Conservation (phyloP, 495 filamentous ascomycete genomes). For the Penicillium verhagenii region DNA sequence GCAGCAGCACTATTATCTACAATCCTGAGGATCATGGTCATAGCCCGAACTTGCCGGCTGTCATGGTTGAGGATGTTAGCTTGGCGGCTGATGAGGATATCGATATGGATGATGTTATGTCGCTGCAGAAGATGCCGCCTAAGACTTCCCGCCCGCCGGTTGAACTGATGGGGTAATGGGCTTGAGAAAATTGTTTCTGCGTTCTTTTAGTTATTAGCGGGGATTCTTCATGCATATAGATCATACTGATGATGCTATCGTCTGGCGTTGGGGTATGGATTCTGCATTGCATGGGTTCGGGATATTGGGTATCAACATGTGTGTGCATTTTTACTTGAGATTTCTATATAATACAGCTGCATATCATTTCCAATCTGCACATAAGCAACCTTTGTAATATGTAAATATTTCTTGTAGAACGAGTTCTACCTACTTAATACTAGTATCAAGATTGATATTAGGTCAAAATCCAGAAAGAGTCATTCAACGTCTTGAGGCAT, state of each 20-base stretch:
- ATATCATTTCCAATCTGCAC: background rate
- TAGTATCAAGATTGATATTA: too few relatives aligned
- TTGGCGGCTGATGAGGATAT: slow-evolving; percentile 48
- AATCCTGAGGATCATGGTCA: slow-evolving; percentile 71
- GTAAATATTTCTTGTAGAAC: too few relatives aligned
- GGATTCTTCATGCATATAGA: slow-evolving; percentile 12
- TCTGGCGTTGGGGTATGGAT: slow-evolving; percentile 6
- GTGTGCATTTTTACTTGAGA: background rate
- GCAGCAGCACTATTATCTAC: slow-evolving; percentile 71
- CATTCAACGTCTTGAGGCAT: too few relatives aligned
- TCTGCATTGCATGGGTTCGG: background rate
- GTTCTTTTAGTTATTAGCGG: slow-evolving; percentile 13
- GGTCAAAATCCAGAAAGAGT: too few relatives aligned
- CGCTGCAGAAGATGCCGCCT: slow-evolving; percentile 55
- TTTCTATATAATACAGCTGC: background rate
- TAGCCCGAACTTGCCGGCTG: slow-evolving; percentile 78
- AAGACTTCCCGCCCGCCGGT: slow-evolving; percentile 86
- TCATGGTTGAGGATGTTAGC: slow-evolving; percentile 88
- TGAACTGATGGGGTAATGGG: slow-evolving; percentile 70
- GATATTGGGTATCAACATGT: background rate
- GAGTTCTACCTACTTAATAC: too few relatives aligned
- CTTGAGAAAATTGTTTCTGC: slow-evolving; percentile 6
- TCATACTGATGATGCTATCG: background rate
- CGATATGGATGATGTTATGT: slow-evolving; percentile 41
- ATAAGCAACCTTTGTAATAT: too few relatives aligned